These are phyloP conservation scores for Apophysomyces trapeziformis DNA, from an alignment of 371 early-diverging fungal genomes.

Conservation along the genomic window DNA sequence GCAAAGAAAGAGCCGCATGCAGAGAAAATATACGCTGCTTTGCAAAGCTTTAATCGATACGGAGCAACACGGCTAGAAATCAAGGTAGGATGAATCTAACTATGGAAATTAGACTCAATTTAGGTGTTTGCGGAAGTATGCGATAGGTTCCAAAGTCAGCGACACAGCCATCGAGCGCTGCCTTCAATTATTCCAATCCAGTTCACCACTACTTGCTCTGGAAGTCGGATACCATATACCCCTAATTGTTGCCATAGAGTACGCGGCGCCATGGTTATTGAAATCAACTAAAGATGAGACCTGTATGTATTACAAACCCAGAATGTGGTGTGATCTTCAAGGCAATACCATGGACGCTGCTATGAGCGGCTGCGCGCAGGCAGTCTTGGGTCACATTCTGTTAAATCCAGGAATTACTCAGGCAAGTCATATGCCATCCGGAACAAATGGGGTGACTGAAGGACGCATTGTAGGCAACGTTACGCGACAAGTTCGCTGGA, in stretches of 20 bases:
- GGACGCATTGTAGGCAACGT: background rate
- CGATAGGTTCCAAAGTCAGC: background rate
- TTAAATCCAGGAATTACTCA: conserved; percentile 13
- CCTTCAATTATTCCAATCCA: background rate
- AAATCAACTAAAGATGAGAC: background rate
- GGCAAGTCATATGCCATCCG: conserved; percentile 6
- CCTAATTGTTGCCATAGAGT: background rate
- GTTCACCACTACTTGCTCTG: background rate
- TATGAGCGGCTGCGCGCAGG: conserved; percentile 13
- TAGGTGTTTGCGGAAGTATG: background rate
- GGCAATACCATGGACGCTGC: conserved; percentile 11
- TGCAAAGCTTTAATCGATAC: background rate
- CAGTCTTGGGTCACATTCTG: conserved; percentile 3
- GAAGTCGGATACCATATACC: background rate
- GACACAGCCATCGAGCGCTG: background rate
- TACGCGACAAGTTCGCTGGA: background rate
- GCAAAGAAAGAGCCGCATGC: background rate
- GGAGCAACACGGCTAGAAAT: background rate
- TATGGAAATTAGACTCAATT: background rate
- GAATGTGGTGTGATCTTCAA: conserved; percentile 16
- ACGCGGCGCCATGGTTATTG: conserved; percentile 2
- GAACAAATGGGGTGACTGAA: background rate
- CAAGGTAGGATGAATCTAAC: background rate
- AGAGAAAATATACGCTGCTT: background rate
- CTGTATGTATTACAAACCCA: conserved; percentile 1